A percentile compares a stretch with the other conserved stretches of the same genome.
These are phyloP conservation scores for Globisporangium mamillatum DNA, from an alignment of 352 stramenopile genomes.

Conservation along the genomic window DNA sequence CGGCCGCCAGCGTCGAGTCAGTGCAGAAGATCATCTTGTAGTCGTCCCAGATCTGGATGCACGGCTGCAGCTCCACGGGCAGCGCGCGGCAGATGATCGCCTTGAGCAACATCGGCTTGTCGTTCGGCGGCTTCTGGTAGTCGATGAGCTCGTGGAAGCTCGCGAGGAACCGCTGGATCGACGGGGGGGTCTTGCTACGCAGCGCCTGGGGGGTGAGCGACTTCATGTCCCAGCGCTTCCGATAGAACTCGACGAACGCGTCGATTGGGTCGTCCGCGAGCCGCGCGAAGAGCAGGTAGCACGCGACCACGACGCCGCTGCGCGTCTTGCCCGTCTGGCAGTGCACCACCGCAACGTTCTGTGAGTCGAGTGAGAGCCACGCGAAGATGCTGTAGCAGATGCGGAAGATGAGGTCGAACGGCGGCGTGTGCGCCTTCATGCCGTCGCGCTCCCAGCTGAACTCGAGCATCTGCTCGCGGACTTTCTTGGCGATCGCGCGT, in stretches of 20 bases:
- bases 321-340: conserved; percentile 93
- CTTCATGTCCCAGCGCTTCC: conserved; percentile 74
- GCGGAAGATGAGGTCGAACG: conserved; percentile 83
- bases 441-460: conserved; percentile 80
- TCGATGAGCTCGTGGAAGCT: conserved; percentile 66
- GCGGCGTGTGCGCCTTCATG: conserved; percentile 82
- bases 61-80: conserved; percentile 69
- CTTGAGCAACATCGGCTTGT: conserved; percentile 71
- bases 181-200: conserved; percentile 66
- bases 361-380: conserved; percentile 82
- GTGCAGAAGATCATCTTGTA: conserved; percentile 70
- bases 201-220: conserved; percentile 60
- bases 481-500: conserved; percentile 37
- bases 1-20: conserved; percentile 17
- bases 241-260: conserved; percentile 92
- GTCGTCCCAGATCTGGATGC: conserved; percentile 85
- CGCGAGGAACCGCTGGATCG: conserved; percentile 67
- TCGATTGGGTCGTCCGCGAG: conserved; percentile 67
- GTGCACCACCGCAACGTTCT: conserved; percentile 85
- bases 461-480: conserved; percentile 83
- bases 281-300: conserved; percentile 89
- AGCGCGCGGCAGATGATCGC: conserved; percentile 71
- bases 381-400: conserved; percentile 92
- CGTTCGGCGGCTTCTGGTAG: conserved; percentile 48
- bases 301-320: conserved; percentile 91